Evolutionary conservation across 257 asterid species (phyloP).

Genomic region (Petunia secreta): DNA sequence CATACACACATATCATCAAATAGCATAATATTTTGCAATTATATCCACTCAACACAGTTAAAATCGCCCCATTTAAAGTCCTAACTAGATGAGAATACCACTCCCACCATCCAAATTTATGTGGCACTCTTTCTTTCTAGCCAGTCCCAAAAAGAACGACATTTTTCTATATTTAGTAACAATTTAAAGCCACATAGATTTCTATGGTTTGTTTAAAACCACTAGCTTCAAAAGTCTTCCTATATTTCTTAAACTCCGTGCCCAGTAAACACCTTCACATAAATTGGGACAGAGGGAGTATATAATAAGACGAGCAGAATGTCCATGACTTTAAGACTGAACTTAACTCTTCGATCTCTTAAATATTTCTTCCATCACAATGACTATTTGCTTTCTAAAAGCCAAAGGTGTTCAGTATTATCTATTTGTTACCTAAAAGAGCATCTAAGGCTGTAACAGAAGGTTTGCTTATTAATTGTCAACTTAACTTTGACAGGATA

Average conservation of each 20-base stretch:
- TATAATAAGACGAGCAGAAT: too few species aligned
- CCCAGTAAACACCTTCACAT: too few species aligned
- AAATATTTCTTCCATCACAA: not conserved
- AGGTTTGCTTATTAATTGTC: conserved; percentile 20
- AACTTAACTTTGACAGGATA: not conserved
- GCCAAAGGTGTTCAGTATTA: not conserved
- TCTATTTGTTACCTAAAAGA: not conserved
- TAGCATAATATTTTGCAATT: not conserved
- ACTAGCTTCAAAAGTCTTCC: too few species aligned
- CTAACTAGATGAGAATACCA: not conserved
- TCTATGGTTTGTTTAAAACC: too few species aligned
- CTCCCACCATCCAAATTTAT: too few species aligned
- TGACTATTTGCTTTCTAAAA: not conserved
- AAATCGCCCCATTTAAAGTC: not conserved
- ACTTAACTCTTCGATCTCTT: not conserved
- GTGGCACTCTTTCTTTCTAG: too few species aligned
- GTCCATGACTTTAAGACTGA: not conserved
- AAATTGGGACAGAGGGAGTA: too few species aligned
- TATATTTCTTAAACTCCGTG: too few species aligned
- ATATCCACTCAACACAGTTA: not conserved
- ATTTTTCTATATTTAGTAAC: too few species aligned
- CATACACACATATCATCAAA: not conserved
- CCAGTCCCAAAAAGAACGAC: too few species aligned
- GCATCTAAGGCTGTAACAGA: conserved; percentile 12
- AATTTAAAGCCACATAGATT: too few species aligned